phyloP scores from a whole-genome alignment of 164 flowering plant species.

The Magnolia changhungtana region DNA sequence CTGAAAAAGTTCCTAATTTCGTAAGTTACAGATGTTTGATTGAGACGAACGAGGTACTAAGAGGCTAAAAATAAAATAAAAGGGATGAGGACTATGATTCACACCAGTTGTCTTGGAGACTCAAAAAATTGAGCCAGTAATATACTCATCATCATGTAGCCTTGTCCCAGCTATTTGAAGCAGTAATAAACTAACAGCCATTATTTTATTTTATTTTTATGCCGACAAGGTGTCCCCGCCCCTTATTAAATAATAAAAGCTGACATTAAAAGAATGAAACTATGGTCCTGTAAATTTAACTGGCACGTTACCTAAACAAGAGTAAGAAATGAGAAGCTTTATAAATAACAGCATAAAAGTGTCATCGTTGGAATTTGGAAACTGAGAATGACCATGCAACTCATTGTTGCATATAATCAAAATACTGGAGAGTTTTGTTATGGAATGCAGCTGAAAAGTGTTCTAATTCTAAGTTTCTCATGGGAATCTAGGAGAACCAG shows the following conservation, averaged over 20 bases:
- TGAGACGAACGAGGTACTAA: background rate
- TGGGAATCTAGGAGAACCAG: background rate
- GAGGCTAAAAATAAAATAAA: background rate
- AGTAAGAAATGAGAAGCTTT: background rate
- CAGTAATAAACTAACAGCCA: background rate
- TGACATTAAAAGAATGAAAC: background rate
- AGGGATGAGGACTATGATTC: background rate
- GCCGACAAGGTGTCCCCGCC: too few relatives aligned
- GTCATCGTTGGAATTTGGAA: background rate
- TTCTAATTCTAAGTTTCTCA: background rate
- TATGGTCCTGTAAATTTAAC: too few relatives aligned
- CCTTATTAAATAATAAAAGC: background rate
- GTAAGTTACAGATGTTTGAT: too few relatives aligned
- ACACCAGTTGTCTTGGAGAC: too few relatives aligned
- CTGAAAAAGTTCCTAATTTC: background rate
- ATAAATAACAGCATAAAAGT: background rate
- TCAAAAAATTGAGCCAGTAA: background rate
- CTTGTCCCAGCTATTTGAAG: background rate
- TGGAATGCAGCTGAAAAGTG: background rate
- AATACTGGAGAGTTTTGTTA: background rate
- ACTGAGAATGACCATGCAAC: background rate
- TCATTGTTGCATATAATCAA: background rate
- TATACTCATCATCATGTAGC: background rate
- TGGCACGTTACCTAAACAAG: background rate
- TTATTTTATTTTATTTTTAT: too few relatives aligned